phyloP scores from a whole-genome alignment of 352 stramenopile genomes.

The Globisporangium iwayamae region DNA sequence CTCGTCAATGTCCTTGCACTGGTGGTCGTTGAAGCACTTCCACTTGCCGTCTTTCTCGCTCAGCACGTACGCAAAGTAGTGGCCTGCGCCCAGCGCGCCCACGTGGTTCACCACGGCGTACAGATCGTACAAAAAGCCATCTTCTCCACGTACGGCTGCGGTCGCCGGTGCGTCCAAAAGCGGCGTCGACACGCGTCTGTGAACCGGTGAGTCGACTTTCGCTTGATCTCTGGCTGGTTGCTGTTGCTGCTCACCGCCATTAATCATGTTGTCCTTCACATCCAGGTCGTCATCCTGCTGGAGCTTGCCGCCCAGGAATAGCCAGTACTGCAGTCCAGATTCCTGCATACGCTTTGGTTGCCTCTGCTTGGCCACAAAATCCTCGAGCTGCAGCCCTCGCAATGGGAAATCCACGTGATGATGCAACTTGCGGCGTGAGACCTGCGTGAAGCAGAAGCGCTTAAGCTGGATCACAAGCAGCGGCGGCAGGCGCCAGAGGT shows the following conservation, averaged over 20 bases:
- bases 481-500: conserved; percentile 96
- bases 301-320: conserved; percentile 74
- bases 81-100: conserved; percentile 91
- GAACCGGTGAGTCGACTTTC: not conserved
- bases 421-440: conserved; percentile 92
- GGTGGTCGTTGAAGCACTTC: conserved; percentile 98
- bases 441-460: conserved; percentile 97
- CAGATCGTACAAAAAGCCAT: conserved; percentile 91
- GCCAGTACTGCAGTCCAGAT: conserved; percentile 62
- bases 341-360: conserved; percentile 39
- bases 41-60: conserved; percentile 91
- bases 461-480: conserved; percentile 99
- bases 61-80: conserved; percentile 92
- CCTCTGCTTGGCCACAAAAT: conserved; percentile 70
- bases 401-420: conserved; percentile 96
- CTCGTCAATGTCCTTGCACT: conserved; percentile 85
- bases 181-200: conserved; percentile 21
- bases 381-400: conserved; percentile 86
- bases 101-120: conserved; percentile 98
- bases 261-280: not conserved
- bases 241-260: not conserved
- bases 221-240: not conserved
- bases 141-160: conserved; percentile 41
- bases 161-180: conserved; percentile 60
- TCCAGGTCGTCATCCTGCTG: conserved; percentile 16